These are phyloP conservation scores for Arctium lappa DNA, from an alignment of 129 eudicot genomes.

Conservation along the genomic window DNA sequence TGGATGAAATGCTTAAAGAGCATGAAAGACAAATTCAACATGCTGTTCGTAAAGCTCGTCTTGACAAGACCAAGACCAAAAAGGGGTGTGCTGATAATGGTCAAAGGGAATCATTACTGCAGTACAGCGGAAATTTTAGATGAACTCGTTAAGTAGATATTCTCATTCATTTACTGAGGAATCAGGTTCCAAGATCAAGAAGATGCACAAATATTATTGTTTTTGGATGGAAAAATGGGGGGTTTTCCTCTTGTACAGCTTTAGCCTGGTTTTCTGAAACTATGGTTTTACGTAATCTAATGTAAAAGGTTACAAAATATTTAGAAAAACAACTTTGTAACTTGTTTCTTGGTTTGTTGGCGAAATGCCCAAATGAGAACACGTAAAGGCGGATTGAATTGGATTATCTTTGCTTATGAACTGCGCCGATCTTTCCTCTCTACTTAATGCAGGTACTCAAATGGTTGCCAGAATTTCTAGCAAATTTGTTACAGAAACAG, in stretches of 20 bases:
- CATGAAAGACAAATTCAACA: conserved; percentile 84
- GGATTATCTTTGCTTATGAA: not conserved
- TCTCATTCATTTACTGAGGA: not conserved
- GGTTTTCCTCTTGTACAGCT: conserved; percentile 35
- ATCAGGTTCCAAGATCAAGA: conserved; percentile 1
- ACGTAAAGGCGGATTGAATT: not conserved
- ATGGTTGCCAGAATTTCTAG: not conserved
- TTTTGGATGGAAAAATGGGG: not conserved
- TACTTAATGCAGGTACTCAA: not conserved
- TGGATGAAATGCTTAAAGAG: conserved; percentile 85
- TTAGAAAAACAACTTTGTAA: conserved; percentile 21
- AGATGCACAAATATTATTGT: conserved; percentile 5
- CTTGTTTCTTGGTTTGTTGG: conserved; percentile 17
- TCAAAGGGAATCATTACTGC: conserved; percentile 66
- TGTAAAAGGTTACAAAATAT: conserved; percentile 19
- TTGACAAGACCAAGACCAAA: conserved; percentile 52
- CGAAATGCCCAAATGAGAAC: conserved; percentile 27
- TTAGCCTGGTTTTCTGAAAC: conserved; percentile 9
- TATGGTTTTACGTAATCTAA: conserved; percentile 13
- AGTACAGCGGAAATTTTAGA: conserved; percentile 32
- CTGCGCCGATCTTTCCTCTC: not conserved
- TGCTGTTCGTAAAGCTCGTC: conserved; percentile 78
- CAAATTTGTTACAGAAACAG: conserved; percentile 3
- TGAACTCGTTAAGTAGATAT: conserved; percentile 19
- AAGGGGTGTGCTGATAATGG: conserved; percentile 43